Evolutionary conservation across 495 filamentous ascomycete species (phyloP).

Genomic region (Aspergillus sparsus): DNA sequence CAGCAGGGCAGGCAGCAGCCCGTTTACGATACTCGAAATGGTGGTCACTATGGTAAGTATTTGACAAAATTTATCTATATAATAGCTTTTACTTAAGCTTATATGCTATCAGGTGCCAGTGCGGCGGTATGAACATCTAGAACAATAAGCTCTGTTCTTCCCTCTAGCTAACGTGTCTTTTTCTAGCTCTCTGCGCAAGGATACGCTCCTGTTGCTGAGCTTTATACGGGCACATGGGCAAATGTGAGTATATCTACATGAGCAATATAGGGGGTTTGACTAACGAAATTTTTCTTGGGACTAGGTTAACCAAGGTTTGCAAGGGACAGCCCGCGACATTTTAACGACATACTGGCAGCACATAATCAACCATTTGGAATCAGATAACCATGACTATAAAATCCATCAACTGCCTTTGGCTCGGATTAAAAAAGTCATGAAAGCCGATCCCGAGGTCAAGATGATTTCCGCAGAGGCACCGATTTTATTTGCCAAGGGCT

Average conservation of each 20-base stretch:
- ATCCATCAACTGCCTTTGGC: slow-evolving; percentile 93
- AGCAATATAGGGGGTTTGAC: neutral
- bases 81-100: slow-evolving; percentile 10
- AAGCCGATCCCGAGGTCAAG: slow-evolving; percentile 97
- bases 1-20: slow-evolving; percentile 62
- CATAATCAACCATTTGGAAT: slow-evolving; percentile 90
- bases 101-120: slow-evolving; percentile 66
- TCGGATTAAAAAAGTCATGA: slow-evolving; percentile 99
- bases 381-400: slow-evolving; percentile 96
- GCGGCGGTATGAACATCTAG: slow-evolving; percentile 62
- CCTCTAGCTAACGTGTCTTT: slow-evolving; percentile 20
- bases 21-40: slow-evolving; percentile 76
- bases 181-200: slow-evolving; percentile 69
- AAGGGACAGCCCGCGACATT: slow-evolving; percentile 91
- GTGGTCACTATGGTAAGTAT: slow-evolving; percentile 80
- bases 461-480: slow-evolving; percentile 99
- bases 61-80: neutral
- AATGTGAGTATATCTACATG: slow-evolving; percentile 62
- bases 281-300: slow-evolving; percentile 21
- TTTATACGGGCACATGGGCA: slow-evolving; percentile 92
- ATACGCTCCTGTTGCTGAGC: slow-evolving; percentile 77
- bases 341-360: slow-evolving; percentile 99
- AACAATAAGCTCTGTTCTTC: neutral
- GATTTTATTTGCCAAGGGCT: slow-evolving; percentile 97
- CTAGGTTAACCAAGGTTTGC: slow-evolving; percentile 92